These are phyloP conservation scores for Paecilomyces sp. DNA, from an alignment of 2,329 filamentous ascomycete species.

Conservation along the genomic window DNA sequence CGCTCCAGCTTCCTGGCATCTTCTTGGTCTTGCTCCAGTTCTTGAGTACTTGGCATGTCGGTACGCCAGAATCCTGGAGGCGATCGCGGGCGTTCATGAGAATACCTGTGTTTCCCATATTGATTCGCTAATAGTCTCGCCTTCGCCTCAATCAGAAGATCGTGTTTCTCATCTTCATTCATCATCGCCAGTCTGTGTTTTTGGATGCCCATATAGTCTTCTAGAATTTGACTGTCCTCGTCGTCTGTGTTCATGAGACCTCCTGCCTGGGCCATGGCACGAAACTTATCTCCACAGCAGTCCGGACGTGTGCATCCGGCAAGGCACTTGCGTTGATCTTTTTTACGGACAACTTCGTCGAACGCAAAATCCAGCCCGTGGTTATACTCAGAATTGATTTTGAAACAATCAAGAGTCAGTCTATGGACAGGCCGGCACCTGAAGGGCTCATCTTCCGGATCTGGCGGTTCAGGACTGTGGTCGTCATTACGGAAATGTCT, in stretches of 20 bases:
- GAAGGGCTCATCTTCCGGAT: constrained; percentile 38
- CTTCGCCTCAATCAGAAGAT: constrained; percentile 68
- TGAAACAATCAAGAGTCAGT: constrained; percentile 68
- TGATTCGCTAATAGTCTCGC: constrained; percentile 65
- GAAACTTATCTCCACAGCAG: constrained; percentile 70
- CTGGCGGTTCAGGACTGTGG: not conserved
- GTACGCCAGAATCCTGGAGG: constrained; percentile 87
- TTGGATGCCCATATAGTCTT: constrained; percentile 49
- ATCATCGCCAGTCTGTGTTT: constrained; percentile 38
- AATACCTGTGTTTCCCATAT: constrained; percentile 69
- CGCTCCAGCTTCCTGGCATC: constrained; percentile 59
- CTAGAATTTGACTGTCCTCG: constrained; percentile 25
- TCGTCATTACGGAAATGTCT: not conserved
- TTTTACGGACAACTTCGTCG: constrained; percentile 65
- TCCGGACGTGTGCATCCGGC: constrained; percentile 66
- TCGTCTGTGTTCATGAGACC: constrained; percentile 17
- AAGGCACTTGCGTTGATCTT: constrained; percentile 61
- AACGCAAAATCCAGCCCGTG: constrained; percentile 67
- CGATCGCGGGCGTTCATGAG: constrained; percentile 62
- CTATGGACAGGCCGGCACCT: constrained; percentile 51
- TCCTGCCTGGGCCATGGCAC: constrained; percentile 51
- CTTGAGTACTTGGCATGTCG: constrained; percentile 85
- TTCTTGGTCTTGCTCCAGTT: constrained; percentile 58
- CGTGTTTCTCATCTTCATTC: constrained; percentile 53
- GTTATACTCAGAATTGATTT: constrained; percentile 67